Percentiles rank a stretch among this genome's conserved stretches.
These are phyloP conservation scores for Teratosphaeria destructans DNA, from an alignment of 2,329 filamentous ascomycete species.

Conservation along the genomic window DNA sequence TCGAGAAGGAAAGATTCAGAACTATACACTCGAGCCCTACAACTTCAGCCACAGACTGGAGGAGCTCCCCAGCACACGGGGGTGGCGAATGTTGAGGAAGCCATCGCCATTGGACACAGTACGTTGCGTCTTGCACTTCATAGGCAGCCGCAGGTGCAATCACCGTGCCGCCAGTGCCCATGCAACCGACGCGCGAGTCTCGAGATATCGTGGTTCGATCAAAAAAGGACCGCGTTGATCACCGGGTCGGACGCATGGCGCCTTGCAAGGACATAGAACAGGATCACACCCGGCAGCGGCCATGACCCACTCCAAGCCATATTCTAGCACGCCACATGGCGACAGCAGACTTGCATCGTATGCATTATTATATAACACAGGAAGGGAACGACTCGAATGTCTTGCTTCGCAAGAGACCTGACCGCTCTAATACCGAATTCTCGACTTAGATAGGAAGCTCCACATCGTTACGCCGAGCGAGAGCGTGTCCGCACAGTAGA, in stretches of 20 bases:
- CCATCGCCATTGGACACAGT: too few species aligned
- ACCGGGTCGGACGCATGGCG: neutral
- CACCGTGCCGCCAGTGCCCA: neutral
- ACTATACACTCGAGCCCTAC: neutral
- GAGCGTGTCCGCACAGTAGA: constrained; percentile 2
- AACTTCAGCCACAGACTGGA: neutral
- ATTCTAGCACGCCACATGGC: constrained; percentile 1
- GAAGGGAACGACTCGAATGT: constrained; percentile 11
- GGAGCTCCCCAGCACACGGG: neutral
- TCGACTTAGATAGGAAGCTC: constrained; percentile 8
- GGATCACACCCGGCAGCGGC: constrained; percentile 3
- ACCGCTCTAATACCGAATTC: constrained; percentile 6
- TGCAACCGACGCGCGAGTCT: too few species aligned
- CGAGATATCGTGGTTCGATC: neutral
- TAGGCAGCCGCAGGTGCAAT: neutral
- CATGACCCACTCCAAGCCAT: neutral
- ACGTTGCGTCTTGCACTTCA: too few species aligned
- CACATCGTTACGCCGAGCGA: neutral
- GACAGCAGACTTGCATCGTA: neutral
- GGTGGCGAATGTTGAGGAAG: too few species aligned
- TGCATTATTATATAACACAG: constrained; percentile 5
- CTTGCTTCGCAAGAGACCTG: constrained; percentile 8
- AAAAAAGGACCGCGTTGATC: neutral
- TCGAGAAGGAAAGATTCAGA: too few species aligned
- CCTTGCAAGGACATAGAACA: neutral